Conservation (phyloP, 208 protist genomes). For the Trypanosoma scelopori region DNA sequence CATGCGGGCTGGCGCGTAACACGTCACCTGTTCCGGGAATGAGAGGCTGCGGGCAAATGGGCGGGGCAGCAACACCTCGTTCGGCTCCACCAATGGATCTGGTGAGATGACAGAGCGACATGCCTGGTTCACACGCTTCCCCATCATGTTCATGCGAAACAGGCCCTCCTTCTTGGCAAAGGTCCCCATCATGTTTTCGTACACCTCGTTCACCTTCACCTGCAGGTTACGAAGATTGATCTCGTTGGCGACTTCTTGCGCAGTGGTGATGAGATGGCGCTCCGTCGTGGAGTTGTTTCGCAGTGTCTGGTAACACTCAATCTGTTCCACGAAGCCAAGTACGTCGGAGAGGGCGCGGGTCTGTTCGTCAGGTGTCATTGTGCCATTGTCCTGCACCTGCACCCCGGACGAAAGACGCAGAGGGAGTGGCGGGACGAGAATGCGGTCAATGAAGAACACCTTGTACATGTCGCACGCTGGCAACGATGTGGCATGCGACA, state of each 20-base stretch:
- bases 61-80: slow-evolving; percentile 94
- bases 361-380: slow-evolving; percentile 63
- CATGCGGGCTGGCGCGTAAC: slow-evolving; percentile 66
- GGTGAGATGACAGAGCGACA: slow-evolving; percentile 99
- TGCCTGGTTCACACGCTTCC: slow-evolving; percentile 99
- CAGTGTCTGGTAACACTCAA: slow-evolving; percentile 80
- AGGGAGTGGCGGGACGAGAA: slow-evolving; percentile 84
- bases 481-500: slow-evolving; percentile 52
- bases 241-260: slow-evolving; percentile 74
- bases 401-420: slow-evolving; percentile 80
- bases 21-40: slow-evolving; percentile 94
- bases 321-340: slow-evolving; percentile 78
- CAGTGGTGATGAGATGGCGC: slow-evolving; percentile 39
- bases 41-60: slow-evolving; percentile 95
- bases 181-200: slow-evolving; percentile 65
- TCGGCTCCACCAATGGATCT: slow-evolving; percentile 97
- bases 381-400: slow-evolving; percentile 62
- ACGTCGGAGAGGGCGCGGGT: slow-evolving; percentile 71
- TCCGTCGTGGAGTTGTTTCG: slow-evolving; percentile 60
- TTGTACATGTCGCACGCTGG: slow-evolving; percentile 66
- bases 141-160: slow-evolving; percentile 99
- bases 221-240: slow-evolving; percentile 87
- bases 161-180: slow-evolving; percentile 99
- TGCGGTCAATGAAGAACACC: slow-evolving; percentile 84
- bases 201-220: slow-evolving; percentile 80